Base-by-base conservation (phyloP, 75 land plant species). In the Gnetum montanum region DNA sequence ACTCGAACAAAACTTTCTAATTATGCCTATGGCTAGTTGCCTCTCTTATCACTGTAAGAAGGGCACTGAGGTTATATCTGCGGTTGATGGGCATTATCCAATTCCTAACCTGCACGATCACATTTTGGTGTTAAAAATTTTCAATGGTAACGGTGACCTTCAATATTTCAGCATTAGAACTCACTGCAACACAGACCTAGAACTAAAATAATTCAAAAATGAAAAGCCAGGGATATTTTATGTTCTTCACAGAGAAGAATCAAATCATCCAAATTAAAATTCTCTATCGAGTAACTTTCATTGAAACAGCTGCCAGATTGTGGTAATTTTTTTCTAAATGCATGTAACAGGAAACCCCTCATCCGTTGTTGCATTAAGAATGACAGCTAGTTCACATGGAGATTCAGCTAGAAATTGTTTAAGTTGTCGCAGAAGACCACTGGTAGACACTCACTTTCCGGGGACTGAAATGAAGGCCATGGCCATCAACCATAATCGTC, bases 351-450 rank as follows among this genome's bases (percentile, higher is more conserved):
- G 35, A 43, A 24, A 0, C 4, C 84, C 86, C 83, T 92, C 97
- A 73, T 92, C 95, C 22, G 97, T 92, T 34, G 97, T 92, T 13
- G 97, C 97, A 72, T 92, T 92, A 28, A 92, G 73, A 71, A 94
- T 92, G 31, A 92, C 97, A 46, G 97, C 97, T 8, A 92, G 64
- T 6, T 78, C 73, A 73, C 94, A 88, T 38, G 59, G 73, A 6
- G 94, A 88, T 16, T 79, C 83, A 6, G 60, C 71, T 41, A 82
- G 82, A 60, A 81, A 92, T 15, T 66, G 85, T 55, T 76, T 79
- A 27, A 92, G 41, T 62, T 92, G 86, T 37, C 94, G 97, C 26
- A 92, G 86, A 63, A 92, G 90, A 8, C 97, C 97, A 63, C 88
- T 81, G 15, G 97, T 92, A 35, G 97, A 92, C 36, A 92, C 62